Evolutionary conservation across 768 basidiomycete genomes (phyloP).

Genomic region (Mycena alexandri): DNA sequence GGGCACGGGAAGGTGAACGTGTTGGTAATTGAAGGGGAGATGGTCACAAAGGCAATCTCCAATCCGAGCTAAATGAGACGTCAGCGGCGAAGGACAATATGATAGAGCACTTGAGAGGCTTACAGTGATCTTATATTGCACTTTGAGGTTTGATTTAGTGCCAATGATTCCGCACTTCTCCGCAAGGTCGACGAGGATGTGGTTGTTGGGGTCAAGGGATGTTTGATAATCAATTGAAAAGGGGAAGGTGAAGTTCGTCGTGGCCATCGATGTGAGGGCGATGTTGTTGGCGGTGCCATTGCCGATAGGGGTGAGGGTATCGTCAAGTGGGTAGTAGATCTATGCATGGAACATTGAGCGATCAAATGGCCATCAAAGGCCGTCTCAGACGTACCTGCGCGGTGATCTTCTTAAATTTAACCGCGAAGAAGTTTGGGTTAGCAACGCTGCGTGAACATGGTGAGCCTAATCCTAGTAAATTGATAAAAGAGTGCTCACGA

Average conservation of each 20-base stretch:
- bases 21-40: slow-evolving; percentile 76
- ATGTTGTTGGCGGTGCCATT: slow-evolving; percentile 64
- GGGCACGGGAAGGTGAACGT: slow-evolving; percentile 76
- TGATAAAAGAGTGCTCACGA: slow-evolving; percentile 58
- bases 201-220: slow-evolving; percentile 61
- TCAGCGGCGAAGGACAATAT: slow-evolving; percentile 13
- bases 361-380: neutral
- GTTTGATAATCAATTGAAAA: slow-evolving; percentile 75
- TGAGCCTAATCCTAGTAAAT: slow-evolving; percentile 16
- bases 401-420: slow-evolving; percentile 72
- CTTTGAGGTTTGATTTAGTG: slow-evolving; percentile 61
- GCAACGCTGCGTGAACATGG: slow-evolving; percentile 61
- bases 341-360: slow-evolving; percentile 40
- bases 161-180: slow-evolving; percentile 71
- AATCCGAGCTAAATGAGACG: slow-evolving; percentile 65
- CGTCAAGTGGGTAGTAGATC: slow-evolving; percentile 83
- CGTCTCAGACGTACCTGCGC: slow-evolving; percentile 60
- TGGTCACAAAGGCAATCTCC: slow-evolving; percentile 71
- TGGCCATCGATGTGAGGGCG: slow-evolving; percentile 62
- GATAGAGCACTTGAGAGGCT: slow-evolving; percentile 39
- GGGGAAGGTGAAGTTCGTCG: slow-evolving; percentile 82
- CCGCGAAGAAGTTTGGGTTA: slow-evolving; percentile 87
- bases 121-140: slow-evolving; percentile 79
- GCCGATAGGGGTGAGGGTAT: slow-evolving; percentile 67
- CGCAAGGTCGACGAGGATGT: slow-evolving; percentile 72